phyloP scores from a whole-genome alignment of 2,329 filamentous ascomycete genomes.

The Sporothrix variecibatus region DNA sequence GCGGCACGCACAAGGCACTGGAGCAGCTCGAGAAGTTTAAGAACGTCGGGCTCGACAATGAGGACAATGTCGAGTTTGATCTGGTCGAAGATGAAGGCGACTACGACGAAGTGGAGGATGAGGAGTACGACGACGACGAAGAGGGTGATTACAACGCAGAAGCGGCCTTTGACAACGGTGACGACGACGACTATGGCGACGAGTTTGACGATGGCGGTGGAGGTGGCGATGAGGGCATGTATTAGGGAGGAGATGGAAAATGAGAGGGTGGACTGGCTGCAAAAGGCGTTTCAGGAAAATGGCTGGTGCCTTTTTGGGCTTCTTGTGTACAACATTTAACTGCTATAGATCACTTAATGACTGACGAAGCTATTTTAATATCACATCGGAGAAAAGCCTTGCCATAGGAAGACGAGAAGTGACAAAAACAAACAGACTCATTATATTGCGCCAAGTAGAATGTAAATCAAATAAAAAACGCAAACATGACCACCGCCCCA shows the following conservation, averaged over 20 bases:
- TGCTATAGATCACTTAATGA: conserved; percentile 6
- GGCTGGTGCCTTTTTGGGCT: conserved; percentile 3
- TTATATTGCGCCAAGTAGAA: not conserved
- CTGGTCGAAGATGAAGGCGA: conserved; percentile 54
- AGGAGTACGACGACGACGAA: conserved; percentile 59
- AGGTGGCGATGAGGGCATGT: conserved; percentile 38
- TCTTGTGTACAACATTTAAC: not conserved
- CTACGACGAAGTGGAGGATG: conserved; percentile 48
- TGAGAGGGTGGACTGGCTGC: no score
- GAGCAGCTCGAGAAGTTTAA: conserved; percentile 50
- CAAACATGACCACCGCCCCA: not conserved
- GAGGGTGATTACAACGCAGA: conserved; percentile 64
- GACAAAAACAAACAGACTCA: not conserved
- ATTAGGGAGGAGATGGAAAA: conserved; percentile 23
- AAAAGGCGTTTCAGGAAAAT: conserved; percentile 1
- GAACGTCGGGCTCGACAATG: conserved; percentile 44
- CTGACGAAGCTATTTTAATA: not conserved
- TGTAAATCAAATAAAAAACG: not conserved
- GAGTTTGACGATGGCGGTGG: conserved; percentile 55
- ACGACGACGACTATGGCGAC: conserved; percentile 50
- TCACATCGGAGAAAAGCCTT: not conserved
- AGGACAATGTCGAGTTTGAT: conserved; percentile 45
- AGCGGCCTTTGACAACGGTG: conserved; percentile 60
- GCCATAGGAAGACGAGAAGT: not conserved
- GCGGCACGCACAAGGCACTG: conserved; percentile 42